Conservation (phyloP, 257 asterid species). For the Primulina eburnea region DNA sequence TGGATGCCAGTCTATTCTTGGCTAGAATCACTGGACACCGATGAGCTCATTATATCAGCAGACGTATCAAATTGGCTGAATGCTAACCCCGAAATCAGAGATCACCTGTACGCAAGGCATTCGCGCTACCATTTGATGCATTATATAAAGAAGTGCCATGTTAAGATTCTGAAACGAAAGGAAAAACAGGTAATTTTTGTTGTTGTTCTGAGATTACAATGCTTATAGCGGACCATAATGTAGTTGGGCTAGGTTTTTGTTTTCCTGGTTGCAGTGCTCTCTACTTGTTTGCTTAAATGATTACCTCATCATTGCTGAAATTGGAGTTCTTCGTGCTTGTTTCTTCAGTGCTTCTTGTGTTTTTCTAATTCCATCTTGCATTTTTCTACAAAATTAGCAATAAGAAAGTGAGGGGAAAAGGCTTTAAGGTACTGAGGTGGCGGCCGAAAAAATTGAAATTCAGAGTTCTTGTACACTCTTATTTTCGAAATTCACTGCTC, state of each 20-base stretch:
- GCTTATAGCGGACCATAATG: neutral
- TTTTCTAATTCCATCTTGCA: neutral
- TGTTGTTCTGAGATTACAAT: neutral
- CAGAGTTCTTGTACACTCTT: neutral
- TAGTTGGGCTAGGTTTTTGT: neutral
- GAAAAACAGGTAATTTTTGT: constrained; percentile 55
- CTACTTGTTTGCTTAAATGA: neutral
- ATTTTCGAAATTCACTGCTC: neutral
- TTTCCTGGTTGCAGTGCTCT: neutral
- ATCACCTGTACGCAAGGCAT: constrained; percentile 59
- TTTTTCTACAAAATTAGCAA: neutral
- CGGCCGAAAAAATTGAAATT: neutral
- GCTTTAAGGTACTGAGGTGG: constrained; percentile 4
- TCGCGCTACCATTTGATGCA: constrained; percentile 95
- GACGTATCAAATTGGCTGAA: neutral
- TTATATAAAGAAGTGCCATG: constrained; percentile 87
- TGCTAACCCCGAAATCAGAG: neutral
- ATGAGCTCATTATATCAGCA: constrained; percentile 35
- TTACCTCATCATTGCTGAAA: neutral
- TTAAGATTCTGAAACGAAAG: constrained; percentile 80
- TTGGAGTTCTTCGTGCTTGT: neutral
- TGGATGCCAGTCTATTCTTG: constrained; percentile 93
- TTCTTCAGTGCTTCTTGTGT: neutral
- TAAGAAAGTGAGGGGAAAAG: neutral
- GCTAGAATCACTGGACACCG: constrained; percentile 77